A percentile compares a stretch with the other conserved stretches of the same genome.
Conservation (phyloP, 768 basidiomycete genomes). For the Kwoniella bestiolae region DNA sequence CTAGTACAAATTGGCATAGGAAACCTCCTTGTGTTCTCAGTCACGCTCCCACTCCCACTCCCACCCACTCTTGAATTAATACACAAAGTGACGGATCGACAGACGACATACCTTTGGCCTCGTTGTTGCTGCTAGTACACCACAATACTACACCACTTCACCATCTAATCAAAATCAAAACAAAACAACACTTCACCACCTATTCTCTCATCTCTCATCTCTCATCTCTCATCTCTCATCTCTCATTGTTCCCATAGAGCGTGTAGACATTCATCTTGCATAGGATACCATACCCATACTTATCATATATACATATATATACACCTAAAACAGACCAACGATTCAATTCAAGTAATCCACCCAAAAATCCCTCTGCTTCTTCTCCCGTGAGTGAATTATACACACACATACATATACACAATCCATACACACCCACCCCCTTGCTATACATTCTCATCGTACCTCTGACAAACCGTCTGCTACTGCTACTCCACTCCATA, state of each 20-base stretch:
- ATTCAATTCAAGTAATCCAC: background rate
- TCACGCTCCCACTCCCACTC: background rate
- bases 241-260: background rate
- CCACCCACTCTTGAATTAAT: background rate
- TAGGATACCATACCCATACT: background rate
- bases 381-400: background rate
- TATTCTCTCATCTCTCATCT: background rate
- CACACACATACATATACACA: background rate
- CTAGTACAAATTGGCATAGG: background rate
- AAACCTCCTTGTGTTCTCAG: background rate
- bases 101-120: slow-evolving; percentile 8
- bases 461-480: background rate
- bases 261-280: background rate
- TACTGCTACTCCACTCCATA: too few species aligned
- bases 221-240: background rate
- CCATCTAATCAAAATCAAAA: background rate
- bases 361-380: background rate
- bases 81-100: background rate
- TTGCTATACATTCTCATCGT: background rate
- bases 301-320: background rate
- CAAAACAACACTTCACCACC: background rate
- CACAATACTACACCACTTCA: background rate
- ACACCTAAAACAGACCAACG: background rate
- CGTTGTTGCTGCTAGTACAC: slow-evolving; percentile 6
- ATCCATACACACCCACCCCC: background rate